Evolutionary conservation across 805 yeast genomes (phyloP).

Genomic region (Starmera pachycereana): DNA sequence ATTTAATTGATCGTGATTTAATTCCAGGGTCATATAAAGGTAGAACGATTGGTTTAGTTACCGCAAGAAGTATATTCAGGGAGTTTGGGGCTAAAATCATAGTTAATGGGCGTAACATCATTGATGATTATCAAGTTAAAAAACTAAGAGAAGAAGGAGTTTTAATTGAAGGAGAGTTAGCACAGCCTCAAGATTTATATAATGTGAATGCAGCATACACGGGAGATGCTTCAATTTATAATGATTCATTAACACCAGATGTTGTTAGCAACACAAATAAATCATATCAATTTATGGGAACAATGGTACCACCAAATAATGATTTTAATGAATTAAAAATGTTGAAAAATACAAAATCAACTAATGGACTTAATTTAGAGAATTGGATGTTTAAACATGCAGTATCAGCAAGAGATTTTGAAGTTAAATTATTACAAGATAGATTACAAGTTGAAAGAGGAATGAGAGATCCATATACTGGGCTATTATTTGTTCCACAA

Average conservation of each 20-base stretch:
- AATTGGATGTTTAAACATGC: slow-evolving; percentile 86
- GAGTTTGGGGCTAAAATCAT: slow-evolving; percentile 88
- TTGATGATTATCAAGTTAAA: slow-evolving; percentile 81
- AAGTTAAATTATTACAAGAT: slow-evolving; percentile 48
- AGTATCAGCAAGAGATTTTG: slow-evolving; percentile 62
- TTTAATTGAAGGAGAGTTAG: slow-evolving; percentile 59
- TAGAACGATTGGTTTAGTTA: slow-evolving; percentile 77
- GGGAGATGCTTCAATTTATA: slow-evolving; percentile 18
- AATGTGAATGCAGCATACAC: too few relatives aligned
- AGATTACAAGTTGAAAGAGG: slow-evolving; percentile 49
- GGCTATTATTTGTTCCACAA: slow-evolving; percentile 63
- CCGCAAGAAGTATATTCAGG: slow-evolving; percentile 80
- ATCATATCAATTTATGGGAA: slow-evolving; percentile 23
- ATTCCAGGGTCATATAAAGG: slow-evolving; percentile 89
- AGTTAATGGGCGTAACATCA: slow-evolving; percentile 66
- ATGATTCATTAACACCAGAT: slow-evolving; percentile 29
- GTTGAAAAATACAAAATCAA: slow-evolving; percentile 12
- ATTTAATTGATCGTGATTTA: slow-evolving; percentile 67
- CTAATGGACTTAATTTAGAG: slow-evolving; percentile 39
- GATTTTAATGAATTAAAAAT: slow-evolving; percentile 16
- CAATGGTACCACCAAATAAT: slow-evolving; percentile 2
- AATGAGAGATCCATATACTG: slow-evolving; percentile 73
- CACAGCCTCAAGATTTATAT: slow-evolving; percentile 46
- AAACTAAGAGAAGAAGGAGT: slow-evolving; percentile 42
- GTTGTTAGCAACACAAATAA: slow-evolving; percentile 33